Percentiles rank a stretch among this genome's conserved stretches.
Evolutionary conservation across 352 stramenopile species (phyloP).

Genomic region (Plasmopara muralis): DNA sequence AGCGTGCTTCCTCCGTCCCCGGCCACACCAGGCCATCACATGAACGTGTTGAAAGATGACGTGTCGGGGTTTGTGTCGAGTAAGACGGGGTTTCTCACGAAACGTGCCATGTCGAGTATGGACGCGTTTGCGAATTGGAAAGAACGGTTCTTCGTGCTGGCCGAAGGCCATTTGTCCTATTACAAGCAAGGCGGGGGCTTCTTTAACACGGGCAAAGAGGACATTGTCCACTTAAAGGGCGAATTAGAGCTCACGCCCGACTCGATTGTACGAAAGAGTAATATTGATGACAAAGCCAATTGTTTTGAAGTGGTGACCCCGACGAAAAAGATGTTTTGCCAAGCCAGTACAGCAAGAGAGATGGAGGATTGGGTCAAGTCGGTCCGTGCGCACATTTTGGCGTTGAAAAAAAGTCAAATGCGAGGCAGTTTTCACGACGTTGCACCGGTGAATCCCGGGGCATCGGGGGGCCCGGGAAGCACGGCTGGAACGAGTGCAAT

Average conservation of each 20-base stretch:
- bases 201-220: conserved; percentile 81
- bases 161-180: conserved; percentile 78
- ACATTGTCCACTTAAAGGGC: conserved; percentile 81
- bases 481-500: conserved; percentile 10
- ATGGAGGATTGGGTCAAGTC: conserved; percentile 87
- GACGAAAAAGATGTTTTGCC: conserved; percentile 83
- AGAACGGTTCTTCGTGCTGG: conserved; percentile 82
- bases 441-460: conserved; percentile 21
- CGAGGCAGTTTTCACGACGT: conserved; percentile 66
- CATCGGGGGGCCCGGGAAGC: conserved; percentile 20
- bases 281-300: conserved; percentile 84
- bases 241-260: conserved; percentile 77
- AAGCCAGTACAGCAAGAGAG: conserved; percentile 70
- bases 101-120: conserved; percentile 83
- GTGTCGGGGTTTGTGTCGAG: conserved; percentile 51
- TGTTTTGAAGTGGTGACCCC: conserved; percentile 81
- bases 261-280: conserved; percentile 72
- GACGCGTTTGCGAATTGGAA: conserved; percentile 86
- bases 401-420: conserved; percentile 49
- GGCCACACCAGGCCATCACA: conserved; percentile 7
- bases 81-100: conserved; percentile 83
- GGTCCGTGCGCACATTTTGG: conserved; percentile 70
- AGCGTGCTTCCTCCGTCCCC: conserved; percentile 16
- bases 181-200: conserved; percentile 84
- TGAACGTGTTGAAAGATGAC: conserved; percentile 25